phyloP scores from a whole-genome alignment of 2,329 filamentous ascomycete species.

The Fusarium secorum region DNA sequence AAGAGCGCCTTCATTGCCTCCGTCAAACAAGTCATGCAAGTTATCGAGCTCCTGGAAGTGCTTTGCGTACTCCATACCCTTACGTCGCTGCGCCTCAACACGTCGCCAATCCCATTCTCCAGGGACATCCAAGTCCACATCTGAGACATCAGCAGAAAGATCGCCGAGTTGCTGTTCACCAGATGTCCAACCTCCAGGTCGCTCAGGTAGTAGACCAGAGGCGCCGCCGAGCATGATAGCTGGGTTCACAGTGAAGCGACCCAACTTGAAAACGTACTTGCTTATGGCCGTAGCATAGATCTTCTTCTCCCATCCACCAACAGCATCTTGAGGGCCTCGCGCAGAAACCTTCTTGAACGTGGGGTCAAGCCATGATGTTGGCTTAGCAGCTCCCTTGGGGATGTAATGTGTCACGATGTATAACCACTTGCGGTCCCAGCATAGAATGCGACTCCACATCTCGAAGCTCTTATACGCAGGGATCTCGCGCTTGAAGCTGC shows the following conservation, averaged over 20 bases:
- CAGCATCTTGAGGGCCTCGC: constrained; percentile 48
- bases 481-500: constrained; percentile 78
- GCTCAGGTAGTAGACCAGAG: constrained; percentile 76
- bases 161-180: constrained; percentile 54
- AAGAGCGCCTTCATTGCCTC: constrained; percentile 60
- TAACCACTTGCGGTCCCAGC: constrained; percentile 84
- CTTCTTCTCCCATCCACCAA: constrained; percentile 64
- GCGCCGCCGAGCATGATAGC: constrained; percentile 72
- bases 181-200: constrained; percentile 70
- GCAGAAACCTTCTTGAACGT: constrained; percentile 53
- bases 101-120: constrained; percentile 65
- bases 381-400: constrained; percentile 64
- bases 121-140: constrained; percentile 46
- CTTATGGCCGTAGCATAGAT: constrained; percentile 76
- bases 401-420: constrained; percentile 80
- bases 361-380: constrained; percentile 61
- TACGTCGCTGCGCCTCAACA: constrained; percentile 62
- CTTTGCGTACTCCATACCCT: constrained; percentile 62
- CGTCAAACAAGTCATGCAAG: constrained; percentile 60
- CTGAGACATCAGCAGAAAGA: constrained; percentile 49
- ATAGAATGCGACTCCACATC: constrained; percentile 74
- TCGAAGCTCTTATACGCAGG: constrained; percentile 74
- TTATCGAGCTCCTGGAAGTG: constrained; percentile 67
- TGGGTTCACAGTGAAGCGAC: constrained; percentile 83
- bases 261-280: constrained; percentile 86